Percentiles rank a stretch among this genome's conserved stretches.
Conservation (phyloP, 2,329 filamentous ascomycete species). For the Penicillium sp. region DNA sequence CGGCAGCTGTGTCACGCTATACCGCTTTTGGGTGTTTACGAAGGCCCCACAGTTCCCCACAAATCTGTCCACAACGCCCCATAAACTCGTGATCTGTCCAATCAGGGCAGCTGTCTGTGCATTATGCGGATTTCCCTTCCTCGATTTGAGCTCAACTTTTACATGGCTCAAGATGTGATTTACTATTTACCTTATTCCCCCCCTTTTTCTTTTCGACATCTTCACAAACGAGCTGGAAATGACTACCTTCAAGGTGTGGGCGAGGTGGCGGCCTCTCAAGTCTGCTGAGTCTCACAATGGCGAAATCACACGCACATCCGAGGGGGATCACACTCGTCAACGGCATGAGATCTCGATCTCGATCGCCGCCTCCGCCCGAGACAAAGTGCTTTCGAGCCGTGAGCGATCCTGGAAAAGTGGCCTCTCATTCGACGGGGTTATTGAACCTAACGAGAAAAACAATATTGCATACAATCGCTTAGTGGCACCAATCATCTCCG, state of each 20-base stretch:
- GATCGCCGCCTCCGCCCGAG: not conserved
- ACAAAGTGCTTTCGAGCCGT: not conserved
- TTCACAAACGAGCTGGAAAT: not conserved
- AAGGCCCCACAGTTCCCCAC: not conserved
- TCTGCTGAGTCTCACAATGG: not conserved
- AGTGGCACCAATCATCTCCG: conserved; percentile 36
- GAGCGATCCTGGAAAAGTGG: conserved; percentile 28
- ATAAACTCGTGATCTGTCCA: too few species aligned
- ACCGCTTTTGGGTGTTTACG: not conserved
- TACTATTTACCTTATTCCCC: not conserved
- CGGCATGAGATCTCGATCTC: not conserved
- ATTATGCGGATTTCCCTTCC: too few species aligned
- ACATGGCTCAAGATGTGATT: too few species aligned
- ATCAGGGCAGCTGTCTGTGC: too few species aligned
- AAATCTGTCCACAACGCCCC: too few species aligned
- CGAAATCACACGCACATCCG: conserved; percentile 3
- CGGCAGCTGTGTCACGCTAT: not conserved
- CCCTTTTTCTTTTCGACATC: not conserved
- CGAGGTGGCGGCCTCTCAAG: conserved; percentile 7
- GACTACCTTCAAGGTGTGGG: conserved; percentile 3
- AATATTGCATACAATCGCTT: conserved; percentile 31
- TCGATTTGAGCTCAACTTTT: too few species aligned
- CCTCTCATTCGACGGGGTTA: conserved; percentile 22
- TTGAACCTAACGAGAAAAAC: conserved; percentile 25
- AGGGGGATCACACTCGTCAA: not conserved